A percentile compares a stretch with the other conserved stretches of the same genome.
Evolutionary conservation across 352 stramenopile genomes (phyloP).

Genomic region (Pythium phragmitis): DNA sequence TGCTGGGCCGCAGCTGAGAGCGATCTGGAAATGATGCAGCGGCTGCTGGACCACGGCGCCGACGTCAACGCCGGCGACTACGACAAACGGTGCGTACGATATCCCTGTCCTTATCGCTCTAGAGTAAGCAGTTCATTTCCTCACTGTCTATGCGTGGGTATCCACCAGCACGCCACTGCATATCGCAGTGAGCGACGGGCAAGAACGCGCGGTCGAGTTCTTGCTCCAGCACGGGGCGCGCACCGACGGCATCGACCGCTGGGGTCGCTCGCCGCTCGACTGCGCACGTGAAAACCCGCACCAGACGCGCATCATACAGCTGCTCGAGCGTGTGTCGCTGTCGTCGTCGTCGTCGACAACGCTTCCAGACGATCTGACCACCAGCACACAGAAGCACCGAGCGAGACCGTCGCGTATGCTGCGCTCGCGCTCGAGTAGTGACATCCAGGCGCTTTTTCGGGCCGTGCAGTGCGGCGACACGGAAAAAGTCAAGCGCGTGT

Average conservation of each 20-base stretch:
- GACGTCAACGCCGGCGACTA: slow-evolving; percentile 80
- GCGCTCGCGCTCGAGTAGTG: slow-evolving; percentile 31
- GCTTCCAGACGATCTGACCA: neutral
- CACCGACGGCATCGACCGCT: slow-evolving; percentile 56
- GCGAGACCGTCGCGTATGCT: neutral
- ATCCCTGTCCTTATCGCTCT: no score
- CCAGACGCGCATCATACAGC: slow-evolving; percentile 44
- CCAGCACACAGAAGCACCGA: neutral
- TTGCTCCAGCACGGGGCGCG: slow-evolving; percentile 59
- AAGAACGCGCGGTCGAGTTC: slow-evolving; percentile 56
- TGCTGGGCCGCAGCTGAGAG: slow-evolving; percentile 72
- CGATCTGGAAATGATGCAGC: slow-evolving; percentile 59
- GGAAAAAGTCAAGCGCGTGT: slow-evolving; percentile 75
- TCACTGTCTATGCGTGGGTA: neutral
- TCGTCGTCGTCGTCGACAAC: neutral
- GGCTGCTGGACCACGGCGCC: slow-evolving; percentile 52
- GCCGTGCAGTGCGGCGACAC: slow-evolving; percentile 64
- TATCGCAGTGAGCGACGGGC: slow-evolving; percentile 68
- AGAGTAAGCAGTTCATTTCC: neutral
- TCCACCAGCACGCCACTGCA: slow-evolving; percentile 63
- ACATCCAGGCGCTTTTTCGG: slow-evolving; percentile 51
- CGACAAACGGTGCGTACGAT: slow-evolving; percentile 53
- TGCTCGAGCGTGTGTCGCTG: slow-evolving; percentile 41
- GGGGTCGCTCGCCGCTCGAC: slow-evolving; percentile 68
- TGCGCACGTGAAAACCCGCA: slow-evolving; percentile 51